phyloP scores from a whole-genome alignment of 768 basidiomycete genomes.

The Agaricus bisporus region DNA sequence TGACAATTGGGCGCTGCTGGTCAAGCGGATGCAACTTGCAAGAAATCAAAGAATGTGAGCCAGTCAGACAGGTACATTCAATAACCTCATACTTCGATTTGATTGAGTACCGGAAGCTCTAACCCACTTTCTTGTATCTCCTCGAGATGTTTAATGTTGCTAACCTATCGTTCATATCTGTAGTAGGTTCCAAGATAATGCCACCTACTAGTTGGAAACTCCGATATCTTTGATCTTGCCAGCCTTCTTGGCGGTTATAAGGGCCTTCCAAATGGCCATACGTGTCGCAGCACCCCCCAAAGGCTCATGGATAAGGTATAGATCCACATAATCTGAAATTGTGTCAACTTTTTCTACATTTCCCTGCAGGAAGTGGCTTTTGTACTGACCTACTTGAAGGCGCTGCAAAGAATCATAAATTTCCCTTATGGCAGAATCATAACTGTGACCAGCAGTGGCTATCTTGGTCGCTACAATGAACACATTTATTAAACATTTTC shows the following conservation, averaged over 20 bases:
- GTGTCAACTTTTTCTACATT: not conserved
- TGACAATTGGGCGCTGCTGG: constrained; percentile 73
- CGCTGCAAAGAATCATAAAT: constrained; percentile 11
- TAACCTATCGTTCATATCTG: constrained; percentile 18
- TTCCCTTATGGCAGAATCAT: constrained; percentile 3
- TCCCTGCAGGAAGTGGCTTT: not conserved
- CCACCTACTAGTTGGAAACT: constrained; percentile 73
- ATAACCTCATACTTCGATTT: constrained; percentile 56
- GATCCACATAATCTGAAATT: constrained; percentile 34
- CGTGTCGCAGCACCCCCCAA: constrained; percentile 56
- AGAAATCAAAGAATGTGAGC: not conserved
- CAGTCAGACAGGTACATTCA: not conserved
- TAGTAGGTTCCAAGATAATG: not conserved
- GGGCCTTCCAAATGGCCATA: constrained; percentile 63
- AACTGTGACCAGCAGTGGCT: not conserved
- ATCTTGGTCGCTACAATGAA: constrained; percentile 10
- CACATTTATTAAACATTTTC: not conserved
- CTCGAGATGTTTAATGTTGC: constrained; percentile 64
- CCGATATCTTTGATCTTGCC: constrained; percentile 69
- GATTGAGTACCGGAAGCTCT: constrained; percentile 67
- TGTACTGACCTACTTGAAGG: constrained; percentile 11
- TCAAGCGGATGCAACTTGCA: constrained; percentile 69
- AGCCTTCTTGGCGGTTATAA: constrained; percentile 48
- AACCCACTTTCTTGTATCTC: constrained; percentile 61
- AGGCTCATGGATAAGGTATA: constrained; percentile 76